A percentile compares a stretch with the other conserved stretches of the same genome.
phyloP scores from a whole-genome alignment of 1,139 yeast species.

The Diutina pseudorugosa region DNA sequence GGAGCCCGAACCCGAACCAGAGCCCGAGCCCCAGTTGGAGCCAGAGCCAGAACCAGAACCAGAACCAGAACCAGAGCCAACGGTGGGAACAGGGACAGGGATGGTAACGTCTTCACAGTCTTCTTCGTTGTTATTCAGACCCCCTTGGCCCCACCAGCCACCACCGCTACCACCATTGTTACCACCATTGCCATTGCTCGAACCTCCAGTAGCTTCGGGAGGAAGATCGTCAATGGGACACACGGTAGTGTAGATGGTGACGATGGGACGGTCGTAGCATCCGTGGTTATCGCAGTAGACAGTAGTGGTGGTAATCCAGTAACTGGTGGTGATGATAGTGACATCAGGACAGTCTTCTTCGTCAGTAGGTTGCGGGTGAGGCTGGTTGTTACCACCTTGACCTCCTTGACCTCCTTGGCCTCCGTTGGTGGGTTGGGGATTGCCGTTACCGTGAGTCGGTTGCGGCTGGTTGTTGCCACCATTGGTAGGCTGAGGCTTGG shows the following conservation, averaged over 20 bases:
- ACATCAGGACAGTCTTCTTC: slow-evolving; percentile 1
- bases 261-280: not conserved
- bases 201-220: not conserved
- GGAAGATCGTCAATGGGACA: not conserved
- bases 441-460: not conserved
- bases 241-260: not conserved
- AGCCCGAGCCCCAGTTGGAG: not conserved
- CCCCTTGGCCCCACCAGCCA: not conserved
- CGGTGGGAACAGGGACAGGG: not conserved
- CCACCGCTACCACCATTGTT: not conserved
- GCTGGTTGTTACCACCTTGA: not conserved
- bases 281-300: not conserved
- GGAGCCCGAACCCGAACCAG: not conserved
- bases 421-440: not conserved
- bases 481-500: not conserved
- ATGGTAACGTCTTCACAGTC: not conserved
- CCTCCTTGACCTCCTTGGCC: not conserved
- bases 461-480: not conserved
- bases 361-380: not conserved
- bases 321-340: slow-evolving; percentile 1
- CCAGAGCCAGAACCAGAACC: not conserved
- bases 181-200: not conserved
- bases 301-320: not conserved
- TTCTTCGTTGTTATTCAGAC: not conserved
- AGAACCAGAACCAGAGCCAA: not conserved